Evolutionary conservation across 352 stramenopile species (phyloP), one percentile per base, ranked within the genome.

Genomic region (Phytophthora boehmeriae): DNA sequence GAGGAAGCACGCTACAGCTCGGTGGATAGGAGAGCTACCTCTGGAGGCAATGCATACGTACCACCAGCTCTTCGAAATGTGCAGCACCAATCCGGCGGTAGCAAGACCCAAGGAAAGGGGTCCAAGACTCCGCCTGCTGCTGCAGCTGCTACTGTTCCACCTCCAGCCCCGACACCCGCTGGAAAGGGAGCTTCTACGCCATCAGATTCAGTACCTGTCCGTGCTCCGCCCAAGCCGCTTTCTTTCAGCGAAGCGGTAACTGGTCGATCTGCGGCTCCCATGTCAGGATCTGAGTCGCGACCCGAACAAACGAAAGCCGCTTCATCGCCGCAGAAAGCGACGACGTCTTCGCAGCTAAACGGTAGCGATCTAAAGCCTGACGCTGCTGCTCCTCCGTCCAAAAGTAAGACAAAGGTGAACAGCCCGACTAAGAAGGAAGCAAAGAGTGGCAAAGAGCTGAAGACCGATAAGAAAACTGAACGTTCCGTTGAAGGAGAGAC

Each of bases 1-100:
- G 97, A 99, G 68, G 97, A 99, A 66, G 92, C 97, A 50, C 84
- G 88, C 11, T 99, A 98, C 75, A 98, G 93, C 49, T 98, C 96
- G 4, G 96, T 99, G 8, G 78, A 89, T 45, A 78, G 80, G 57
- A 67, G 73, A 28, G 38, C 23, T 16, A 22, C 59, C 14, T 43
- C 50, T 32, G 42, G 36, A 45, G 49, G 27, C 3, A 89, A 80
- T 43, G 67, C 80, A 13, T 95, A 95, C 47, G 70, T 95, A 0
- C 86, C 86, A 0, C 86, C 83, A 10, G 86, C 82, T 14, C 46
- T 92, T 17, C 71, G 86, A 23, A 90, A 82, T 47, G 54, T 65
- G 2, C 67, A 80, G 48, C 68, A 51, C 23, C 73, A 81, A 54
- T 70, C 77, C 5, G 87, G 66, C 27, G 69, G 55, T 14, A 69